Base-by-base conservation (phyloP, 164 flowering plant genomes). In the Aristolochia fimbriata region DNA sequence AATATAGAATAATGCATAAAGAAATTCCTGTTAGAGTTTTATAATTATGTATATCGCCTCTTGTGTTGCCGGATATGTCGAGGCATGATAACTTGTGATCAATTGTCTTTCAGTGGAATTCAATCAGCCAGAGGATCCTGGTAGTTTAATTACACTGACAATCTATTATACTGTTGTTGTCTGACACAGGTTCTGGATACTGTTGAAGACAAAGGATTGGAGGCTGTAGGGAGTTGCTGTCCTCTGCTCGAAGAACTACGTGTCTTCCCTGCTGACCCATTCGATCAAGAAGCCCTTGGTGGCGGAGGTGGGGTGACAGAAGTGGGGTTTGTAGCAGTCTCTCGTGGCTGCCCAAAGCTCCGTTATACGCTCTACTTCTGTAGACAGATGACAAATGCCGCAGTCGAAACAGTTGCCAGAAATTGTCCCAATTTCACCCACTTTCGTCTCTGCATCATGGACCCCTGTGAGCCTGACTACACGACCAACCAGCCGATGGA, bases 361-460 rank as follows among this genome's bases (percentile, higher is more conserved):
- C 79, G 69, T 56, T 87, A 78, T 59, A 77, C 84, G 12, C 84
- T 90, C 55, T 87, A 85, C 73, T 90, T 90, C 72, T 89, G 97
- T 68, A 68, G 76, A 53, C 82, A 78, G 70, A 85, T 87, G 88
- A 90, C 92, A 7, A 87, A 90, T 73, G 88, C 78, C 16, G 94
- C 94, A 23, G 81, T 87, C 20, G 73, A 67, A 11, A 80, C 84
- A 17, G 77, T 87, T 27, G 88, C 75, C 37, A 65, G 76, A 57
- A 90, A 87, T 69, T 85, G 95, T 74, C 95, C 97, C 1, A 65
- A 81, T 61, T 81, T 90, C 68, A 82, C 84, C 22, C 83, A 74
- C 61, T 90, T 90, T 63, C 88, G 97, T 20, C 82, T 90, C 47
- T 87, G 95, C 70, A 85, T 85, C 62, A 79, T 90, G 86, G 74